Evolutionary conservation across 352 stramenopile genomes (phyloP), one percentile per base, ranked within the genome.

Genomic region (Phytophthora kernoviae): DNA sequence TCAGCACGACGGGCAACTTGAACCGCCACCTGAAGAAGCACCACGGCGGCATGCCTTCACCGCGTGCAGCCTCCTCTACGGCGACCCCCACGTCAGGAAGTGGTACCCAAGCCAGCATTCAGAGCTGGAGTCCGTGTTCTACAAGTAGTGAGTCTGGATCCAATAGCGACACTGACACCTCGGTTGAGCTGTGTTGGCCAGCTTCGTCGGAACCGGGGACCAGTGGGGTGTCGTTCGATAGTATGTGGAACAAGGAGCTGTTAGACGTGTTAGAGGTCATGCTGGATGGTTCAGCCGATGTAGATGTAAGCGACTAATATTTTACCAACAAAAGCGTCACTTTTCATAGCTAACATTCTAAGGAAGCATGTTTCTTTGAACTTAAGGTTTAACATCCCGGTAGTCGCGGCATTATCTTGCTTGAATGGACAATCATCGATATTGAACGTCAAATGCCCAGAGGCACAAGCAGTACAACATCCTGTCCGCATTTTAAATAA

Each of bases 1-100:
- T 81, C 58, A 78, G 65, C 42, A 81, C 72, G 11, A 74, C 72
- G 7, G 72, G 72, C 32, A 81, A 81, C 49, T 43, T 79, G 41
- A 75, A 75, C 9, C 72, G 72, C 21, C 72, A 81, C 40, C 56
- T 69, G 18, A 76, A 79, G 41, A 76, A 76, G 41, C 68, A 79
- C 51, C 62, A 71, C 34, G 51, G 44, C n/a, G 34, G 43, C 20
- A 34, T 54, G 45, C 5, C 4, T 11, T 26, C 37, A 8, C 27
- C 54, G 3, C 54, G 33, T 40, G 33, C 41, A 21, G 24, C 17
- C 12, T 15, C 22, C 17, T 27, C 18, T n/a, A 43, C 18, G 6
- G 51, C 32, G 26, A 63, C 34, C 18, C 33, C 49, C 7, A 63
- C 26, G n/a, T 51, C 47, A 20, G 18, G 34, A 2, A 18, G 14